These are phyloP conservation scores for Aspergillus nomiae DNA, from an alignment of 2,329 filamentous ascomycete genomes.

Conservation along the genomic window DNA sequence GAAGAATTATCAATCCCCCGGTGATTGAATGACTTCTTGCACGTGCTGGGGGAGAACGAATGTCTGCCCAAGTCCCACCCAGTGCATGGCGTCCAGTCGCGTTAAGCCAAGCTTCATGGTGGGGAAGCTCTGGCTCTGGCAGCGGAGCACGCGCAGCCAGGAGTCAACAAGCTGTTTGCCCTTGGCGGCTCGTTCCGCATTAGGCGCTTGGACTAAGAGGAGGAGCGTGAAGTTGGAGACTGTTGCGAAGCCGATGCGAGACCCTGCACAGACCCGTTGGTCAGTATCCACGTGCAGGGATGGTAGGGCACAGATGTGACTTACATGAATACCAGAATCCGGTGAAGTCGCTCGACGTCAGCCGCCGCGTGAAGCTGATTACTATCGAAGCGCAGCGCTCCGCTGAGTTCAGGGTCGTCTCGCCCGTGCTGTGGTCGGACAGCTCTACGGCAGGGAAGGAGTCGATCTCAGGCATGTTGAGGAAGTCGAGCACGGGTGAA, in stretches of 20 bases:
- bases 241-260: constrained; percentile 36
- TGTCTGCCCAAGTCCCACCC: constrained; percentile 27
- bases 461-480: constrained; percentile 24
- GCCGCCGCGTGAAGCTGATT: constrained; percentile 29
- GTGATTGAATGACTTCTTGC: constrained; percentile 17
- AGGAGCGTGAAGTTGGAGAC: constrained; percentile 38
- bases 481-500: constrained; percentile 27
- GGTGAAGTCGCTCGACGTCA: constrained; percentile 31
- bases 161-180: constrained; percentile 31
- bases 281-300: not conserved
- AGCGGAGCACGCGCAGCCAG: constrained; percentile 32
- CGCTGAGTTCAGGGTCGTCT: constrained; percentile 31
- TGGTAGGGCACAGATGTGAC: not conserved
- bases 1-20: not conserved
- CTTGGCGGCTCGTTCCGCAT: constrained; percentile 26
- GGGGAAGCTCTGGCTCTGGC: constrained; percentile 31
- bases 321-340: constrained; percentile 39
- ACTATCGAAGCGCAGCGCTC: constrained; percentile 35
- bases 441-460: constrained; percentile 27
- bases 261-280: constrained; percentile 23
- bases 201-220: constrained; percentile 34
- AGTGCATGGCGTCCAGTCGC: constrained; percentile 33
- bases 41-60: constrained; percentile 31
- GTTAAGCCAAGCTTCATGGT: constrained; percentile 34
- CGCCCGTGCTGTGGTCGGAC: constrained; percentile 27